Evolutionary conservation across 129 eudicot species (phyloP).

Genomic region (Glebionis coronaria): DNA sequence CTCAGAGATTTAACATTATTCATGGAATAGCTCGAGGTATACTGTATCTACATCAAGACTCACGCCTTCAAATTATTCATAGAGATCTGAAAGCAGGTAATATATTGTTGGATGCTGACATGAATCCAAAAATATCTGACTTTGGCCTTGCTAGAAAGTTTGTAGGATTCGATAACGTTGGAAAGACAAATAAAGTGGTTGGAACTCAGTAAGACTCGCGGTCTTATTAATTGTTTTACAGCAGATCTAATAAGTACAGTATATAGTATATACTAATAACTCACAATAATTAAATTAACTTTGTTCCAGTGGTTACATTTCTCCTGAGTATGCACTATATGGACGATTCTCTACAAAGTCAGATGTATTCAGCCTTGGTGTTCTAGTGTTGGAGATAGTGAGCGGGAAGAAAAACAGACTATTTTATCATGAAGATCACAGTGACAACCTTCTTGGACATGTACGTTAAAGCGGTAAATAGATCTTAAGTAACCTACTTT

Average conservation of each 20-base stretch:
- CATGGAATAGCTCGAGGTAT: conserved; percentile 21
- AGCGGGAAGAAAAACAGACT: conserved; percentile 17
- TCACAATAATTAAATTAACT: too few relatives aligned
- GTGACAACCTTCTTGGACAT: conserved; percentile 22
- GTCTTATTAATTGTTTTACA: not conserved
- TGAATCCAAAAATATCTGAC: conserved; percentile 25
- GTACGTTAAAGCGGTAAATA: conserved; percentile 7
- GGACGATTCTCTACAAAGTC: conserved; percentile 22
- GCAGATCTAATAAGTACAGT: too few relatives aligned
- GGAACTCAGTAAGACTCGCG: conserved; percentile 22
- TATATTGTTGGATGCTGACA: conserved; percentile 15
- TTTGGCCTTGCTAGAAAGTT: conserved; percentile 27
- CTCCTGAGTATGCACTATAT: conserved; percentile 16
- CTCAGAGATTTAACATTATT: conserved; percentile 7
- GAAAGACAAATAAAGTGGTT: conserved; percentile 20
- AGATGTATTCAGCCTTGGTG: conserved; percentile 24
- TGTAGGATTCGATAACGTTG: conserved; percentile 1
- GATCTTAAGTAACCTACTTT: too few relatives aligned
- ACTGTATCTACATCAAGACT: conserved; percentile 24
- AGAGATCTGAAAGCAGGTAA: conserved; percentile 18
- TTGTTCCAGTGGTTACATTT: conserved; percentile 15
- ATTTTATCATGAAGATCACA: conserved; percentile 17
- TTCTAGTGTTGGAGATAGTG: conserved; percentile 22
- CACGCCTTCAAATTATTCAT: conserved; percentile 20
- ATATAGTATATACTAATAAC: too few relatives aligned